Conservation (phyloP, 495 filamentous ascomycete genomes). For the Xylaria telfairii region DNA sequence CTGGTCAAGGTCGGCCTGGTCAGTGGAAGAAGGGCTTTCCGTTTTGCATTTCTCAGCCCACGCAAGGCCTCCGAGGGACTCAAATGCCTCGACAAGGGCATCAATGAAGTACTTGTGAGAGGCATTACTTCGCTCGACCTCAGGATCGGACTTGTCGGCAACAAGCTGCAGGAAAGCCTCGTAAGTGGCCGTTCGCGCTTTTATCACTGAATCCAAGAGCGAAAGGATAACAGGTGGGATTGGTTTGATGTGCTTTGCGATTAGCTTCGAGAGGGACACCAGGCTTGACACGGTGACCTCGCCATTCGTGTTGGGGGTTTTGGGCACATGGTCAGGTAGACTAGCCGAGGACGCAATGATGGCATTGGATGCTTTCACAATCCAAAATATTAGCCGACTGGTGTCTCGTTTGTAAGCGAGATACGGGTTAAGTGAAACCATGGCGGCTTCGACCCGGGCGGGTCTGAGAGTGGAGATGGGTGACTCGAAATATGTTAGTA, state of each 20-base stretch:
- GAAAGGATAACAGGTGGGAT: slow-evolving; percentile 36
- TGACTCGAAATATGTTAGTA: too few relatives aligned
- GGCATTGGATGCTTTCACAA: slow-evolving; percentile 43
- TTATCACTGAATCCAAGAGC: slow-evolving; percentile 43
- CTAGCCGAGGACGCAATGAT: slow-evolving; percentile 37
- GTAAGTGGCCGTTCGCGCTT: slow-evolving; percentile 32
- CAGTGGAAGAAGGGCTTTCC: slow-evolving; percentile 5
- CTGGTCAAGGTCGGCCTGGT: slow-evolving; percentile 37
- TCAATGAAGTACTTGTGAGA: slow-evolving; percentile 52
- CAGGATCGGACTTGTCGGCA: slow-evolving; percentile 41
- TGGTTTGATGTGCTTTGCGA: slow-evolving; percentile 38
- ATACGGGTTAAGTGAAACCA: slow-evolving; percentile 36
- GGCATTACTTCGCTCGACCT: slow-evolving; percentile 46
- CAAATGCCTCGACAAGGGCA: slow-evolving; percentile 43
- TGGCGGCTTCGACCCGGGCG: neutral
- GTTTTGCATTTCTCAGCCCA: slow-evolving; percentile 29
- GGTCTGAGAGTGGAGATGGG: too few relatives aligned
- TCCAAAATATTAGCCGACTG: slow-evolving; percentile 48
- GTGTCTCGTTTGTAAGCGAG: slow-evolving; percentile 49
- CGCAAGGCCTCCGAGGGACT: slow-evolving; percentile 40
- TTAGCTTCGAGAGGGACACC: slow-evolving; percentile 42
- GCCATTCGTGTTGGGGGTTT: slow-evolving; percentile 34
- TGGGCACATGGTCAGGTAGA: slow-evolving; percentile 15
- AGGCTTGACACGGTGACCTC: slow-evolving; percentile 41
- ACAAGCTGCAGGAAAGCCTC: slow-evolving; percentile 39